phyloP scores from a whole-genome alignment of 2,329 filamentous ascomycete species.

The Sporothrix humicola region DNA sequence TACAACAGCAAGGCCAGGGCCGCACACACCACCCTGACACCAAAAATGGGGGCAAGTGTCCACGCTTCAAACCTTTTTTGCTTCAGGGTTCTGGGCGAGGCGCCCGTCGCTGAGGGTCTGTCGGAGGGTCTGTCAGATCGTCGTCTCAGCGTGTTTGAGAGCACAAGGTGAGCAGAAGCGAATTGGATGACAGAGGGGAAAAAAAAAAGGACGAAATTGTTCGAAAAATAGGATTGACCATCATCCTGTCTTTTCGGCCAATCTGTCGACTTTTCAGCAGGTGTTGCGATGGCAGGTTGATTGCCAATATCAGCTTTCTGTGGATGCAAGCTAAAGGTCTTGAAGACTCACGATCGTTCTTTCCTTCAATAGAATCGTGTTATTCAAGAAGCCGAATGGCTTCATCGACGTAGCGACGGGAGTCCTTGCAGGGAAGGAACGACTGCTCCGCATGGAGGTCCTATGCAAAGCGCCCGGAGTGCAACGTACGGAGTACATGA shows the following conservation, averaged over 20 bases:
- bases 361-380: not conserved
- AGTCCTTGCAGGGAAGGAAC: constrained; percentile 1
- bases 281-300: not conserved
- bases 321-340: not conserved
- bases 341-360: constrained; percentile 10
- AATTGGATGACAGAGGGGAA: not conserved
- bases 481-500: constrained; percentile 8
- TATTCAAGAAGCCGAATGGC: not conserved
- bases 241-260: constrained; percentile 1
- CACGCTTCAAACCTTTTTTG: constrained; percentile 31
- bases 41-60: not conserved
- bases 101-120: constrained; percentile 12
- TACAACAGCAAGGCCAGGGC: not conserved
- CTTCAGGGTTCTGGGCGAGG: constrained; percentile 30
- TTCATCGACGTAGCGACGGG: not conserved
- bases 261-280: not conserved
- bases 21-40: constrained; percentile 8
- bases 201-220: not conserved
- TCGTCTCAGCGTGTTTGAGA: constrained; percentile 34
- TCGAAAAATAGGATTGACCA: not conserved
- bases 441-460: constrained; percentile 17
- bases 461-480: not conserved
- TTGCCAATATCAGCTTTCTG: not conserved
- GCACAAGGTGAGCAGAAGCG: not conserved
- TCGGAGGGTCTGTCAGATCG: constrained; percentile 31